Evolutionary conservation across 352 stramenopile genomes (phyloP).

Genomic region (Globisporangium viniferum): DNA sequence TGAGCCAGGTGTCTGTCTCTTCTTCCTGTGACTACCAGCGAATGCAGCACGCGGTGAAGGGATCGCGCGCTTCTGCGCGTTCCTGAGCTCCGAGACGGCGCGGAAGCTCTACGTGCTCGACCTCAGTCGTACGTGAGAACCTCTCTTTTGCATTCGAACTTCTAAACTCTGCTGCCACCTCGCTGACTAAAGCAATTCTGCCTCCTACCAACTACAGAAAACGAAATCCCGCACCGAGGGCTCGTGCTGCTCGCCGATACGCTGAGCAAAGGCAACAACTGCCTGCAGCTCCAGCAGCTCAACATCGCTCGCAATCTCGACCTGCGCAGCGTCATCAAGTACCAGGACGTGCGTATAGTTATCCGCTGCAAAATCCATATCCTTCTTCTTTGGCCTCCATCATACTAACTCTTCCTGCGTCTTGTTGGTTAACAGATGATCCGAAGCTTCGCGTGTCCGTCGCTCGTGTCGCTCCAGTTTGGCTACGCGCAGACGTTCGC

Average conservation of each 20-base stretch:
- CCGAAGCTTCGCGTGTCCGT: slow-evolving; percentile 39
- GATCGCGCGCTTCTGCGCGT: slow-evolving; percentile 34
- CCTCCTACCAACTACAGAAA: slow-evolving; percentile 24
- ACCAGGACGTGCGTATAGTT: slow-evolving; percentile 43
- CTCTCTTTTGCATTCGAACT: too few species aligned
- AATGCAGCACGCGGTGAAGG: slow-evolving; percentile 45
- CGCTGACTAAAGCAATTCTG: neutral
- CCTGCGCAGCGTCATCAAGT: slow-evolving; percentile 39
- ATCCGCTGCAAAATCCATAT: too few species aligned
- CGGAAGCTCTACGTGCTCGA: slow-evolving; percentile 34
- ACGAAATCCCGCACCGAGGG: slow-evolving; percentile 40
- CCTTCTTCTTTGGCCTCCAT: neutral
- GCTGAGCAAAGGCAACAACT: slow-evolving; percentile 33
- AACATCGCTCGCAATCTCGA: slow-evolving; percentile 49
- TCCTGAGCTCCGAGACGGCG: slow-evolving; percentile 34
- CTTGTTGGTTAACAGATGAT: slow-evolving; percentile 30
- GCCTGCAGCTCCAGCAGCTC: slow-evolving; percentile 43
- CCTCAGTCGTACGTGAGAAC: slow-evolving; percentile 49
- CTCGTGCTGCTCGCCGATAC: slow-evolving; percentile 40
- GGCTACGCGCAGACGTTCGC: slow-evolving; percentile 39
- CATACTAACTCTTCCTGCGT: neutral
- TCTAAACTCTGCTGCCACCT: too few species aligned
- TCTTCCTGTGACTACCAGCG: slow-evolving; percentile 17
- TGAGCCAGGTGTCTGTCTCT: neutral
- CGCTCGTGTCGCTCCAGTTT: slow-evolving; percentile 47